These are phyloP conservation scores for Cystobasidium sp. DNA, from an alignment of 1,284 basidiomycete genomes.

Conservation along the genomic window DNA sequence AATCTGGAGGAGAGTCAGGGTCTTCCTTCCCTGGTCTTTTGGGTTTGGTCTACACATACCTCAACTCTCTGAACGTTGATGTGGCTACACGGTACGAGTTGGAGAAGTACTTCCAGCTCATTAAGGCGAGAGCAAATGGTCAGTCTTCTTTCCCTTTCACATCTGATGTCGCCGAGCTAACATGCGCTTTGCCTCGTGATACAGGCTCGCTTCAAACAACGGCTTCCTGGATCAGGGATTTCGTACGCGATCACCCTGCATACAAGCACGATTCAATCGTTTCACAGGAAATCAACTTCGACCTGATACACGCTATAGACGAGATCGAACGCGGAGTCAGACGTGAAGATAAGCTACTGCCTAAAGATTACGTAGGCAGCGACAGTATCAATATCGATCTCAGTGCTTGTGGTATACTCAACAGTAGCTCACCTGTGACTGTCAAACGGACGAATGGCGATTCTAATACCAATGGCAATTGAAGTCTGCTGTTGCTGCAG, in stretches of 20 bases:
- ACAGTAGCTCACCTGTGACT: not conserved
- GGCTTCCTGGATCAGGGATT: slow-evolving; percentile 90
- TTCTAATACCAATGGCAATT: slow-evolving; percentile 3
- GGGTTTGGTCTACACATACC: slow-evolving; percentile 80
- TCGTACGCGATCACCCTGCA: slow-evolving; percentile 82
- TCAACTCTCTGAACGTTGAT: slow-evolving; percentile 84
- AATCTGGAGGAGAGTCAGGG: slow-evolving; percentile 52
- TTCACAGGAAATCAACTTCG: slow-evolving; percentile 88
- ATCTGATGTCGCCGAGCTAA: slow-evolving; percentile 36
- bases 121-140: slow-evolving; percentile 81
- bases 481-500: not conserved
- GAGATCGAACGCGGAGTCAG: slow-evolving; percentile 64
- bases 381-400: slow-evolving; percentile 32
- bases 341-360: slow-evolving; percentile 25
- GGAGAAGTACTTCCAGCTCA: slow-evolving; percentile 75
- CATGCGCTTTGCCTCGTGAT: not conserved
- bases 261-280: slow-evolving; percentile 93
- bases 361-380: slow-evolving; percentile 36
- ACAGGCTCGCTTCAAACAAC: slow-evolving; percentile 81
- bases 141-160: slow-evolving; percentile 48
- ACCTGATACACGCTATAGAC: slow-evolving; percentile 87
- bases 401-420: slow-evolving; percentile 22
- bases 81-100: slow-evolving; percentile 69
- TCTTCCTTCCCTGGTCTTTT: slow-evolving; percentile 81
- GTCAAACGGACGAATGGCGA: not conserved